Evolutionary conservation across 1,284 basidiomycete genomes (phyloP).

Genomic region (Puccinia brachypodii): DNA sequence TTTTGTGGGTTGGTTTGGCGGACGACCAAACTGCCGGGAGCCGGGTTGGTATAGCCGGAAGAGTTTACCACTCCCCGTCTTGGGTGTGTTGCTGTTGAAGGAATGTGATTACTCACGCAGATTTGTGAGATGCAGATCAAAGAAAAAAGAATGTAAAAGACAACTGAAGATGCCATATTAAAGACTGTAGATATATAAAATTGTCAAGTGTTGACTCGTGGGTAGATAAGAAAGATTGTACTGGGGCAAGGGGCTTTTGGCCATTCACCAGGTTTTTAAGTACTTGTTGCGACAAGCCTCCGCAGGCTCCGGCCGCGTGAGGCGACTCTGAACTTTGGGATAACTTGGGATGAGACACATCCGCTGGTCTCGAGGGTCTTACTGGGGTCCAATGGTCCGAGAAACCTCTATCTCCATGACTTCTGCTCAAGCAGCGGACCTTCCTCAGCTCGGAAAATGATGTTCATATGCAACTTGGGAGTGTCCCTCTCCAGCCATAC

Average conservation of each 20-base stretch:
- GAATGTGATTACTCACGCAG: neutral
- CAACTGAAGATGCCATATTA: neutral
- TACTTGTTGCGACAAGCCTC: neutral
- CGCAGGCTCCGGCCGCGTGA: neutral
- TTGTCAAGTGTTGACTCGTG: neutral
- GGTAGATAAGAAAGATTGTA: neutral
- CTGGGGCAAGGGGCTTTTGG: neutral
- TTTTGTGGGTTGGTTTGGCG: neutral
- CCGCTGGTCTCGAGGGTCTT: neutral
- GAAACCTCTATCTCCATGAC: constrained; percentile 2
- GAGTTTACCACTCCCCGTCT: neutral
- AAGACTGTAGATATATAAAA: neutral
- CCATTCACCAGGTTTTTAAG: neutral
- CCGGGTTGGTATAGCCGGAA: neutral
- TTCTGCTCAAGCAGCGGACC: neutral
- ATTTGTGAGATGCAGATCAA: neutral
- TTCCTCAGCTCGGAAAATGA: neutral
- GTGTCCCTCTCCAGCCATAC: neutral
- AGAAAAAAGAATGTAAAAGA: constrained; percentile 13
- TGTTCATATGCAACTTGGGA: neutral
- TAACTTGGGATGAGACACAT: neutral
- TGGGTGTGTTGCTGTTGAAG: neutral
- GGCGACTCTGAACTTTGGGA: neutral
- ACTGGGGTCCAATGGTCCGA: neutral
- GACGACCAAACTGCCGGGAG: constrained; percentile 2